A percentile compares a stretch with the other conserved stretches of the same genome.
phyloP scores from a whole-genome alignment of 768 basidiomycete genomes.

The Polyporus arcularius region DNA sequence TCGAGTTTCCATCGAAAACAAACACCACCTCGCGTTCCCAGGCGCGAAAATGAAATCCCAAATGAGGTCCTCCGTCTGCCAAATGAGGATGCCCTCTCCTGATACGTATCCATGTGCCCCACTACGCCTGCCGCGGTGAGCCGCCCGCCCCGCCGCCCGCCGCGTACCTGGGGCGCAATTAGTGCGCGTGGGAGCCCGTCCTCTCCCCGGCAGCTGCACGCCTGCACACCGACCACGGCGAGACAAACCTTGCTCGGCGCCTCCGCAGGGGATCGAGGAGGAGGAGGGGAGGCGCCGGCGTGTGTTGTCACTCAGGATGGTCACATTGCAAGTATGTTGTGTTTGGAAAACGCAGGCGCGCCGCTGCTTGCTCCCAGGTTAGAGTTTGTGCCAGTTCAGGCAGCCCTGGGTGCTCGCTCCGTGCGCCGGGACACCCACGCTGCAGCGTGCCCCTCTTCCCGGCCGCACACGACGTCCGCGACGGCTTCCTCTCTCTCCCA shows the following conservation, averaged over 20 bases:
- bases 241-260: constrained; percentile 8
- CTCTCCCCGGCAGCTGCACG: too few relatives aligned
- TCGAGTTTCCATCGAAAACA: constrained; percentile 34
- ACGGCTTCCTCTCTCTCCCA: constrained; percentile 5
- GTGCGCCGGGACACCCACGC: background rate
- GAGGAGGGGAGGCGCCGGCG: constrained; percentile 11
- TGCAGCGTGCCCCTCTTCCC: constrained; percentile 9
- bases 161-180: background rate
- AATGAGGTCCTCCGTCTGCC: constrained; percentile 19
- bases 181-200: too few relatives aligned
- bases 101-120: constrained; percentile 22
- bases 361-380: background rate
- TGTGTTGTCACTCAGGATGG: constrained; percentile 21
- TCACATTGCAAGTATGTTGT: constrained; percentile 20
- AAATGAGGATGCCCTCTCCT: constrained; percentile 17
- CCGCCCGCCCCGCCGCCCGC: background rate
- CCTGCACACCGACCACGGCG: too few relatives aligned
- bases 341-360: constrained; percentile 10
- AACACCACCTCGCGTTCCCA: constrained; percentile 30
- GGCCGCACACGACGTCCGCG: background rate
- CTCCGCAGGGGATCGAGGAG: constrained; percentile 9
- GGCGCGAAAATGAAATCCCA: constrained; percentile 26
- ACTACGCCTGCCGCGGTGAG: background rate
- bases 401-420: background rate
- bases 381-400: background rate